These are phyloP conservation scores for Flaveria trinervia DNA, from an alignment of 129 eudicot genomes.

Conservation along the genomic window DNA sequence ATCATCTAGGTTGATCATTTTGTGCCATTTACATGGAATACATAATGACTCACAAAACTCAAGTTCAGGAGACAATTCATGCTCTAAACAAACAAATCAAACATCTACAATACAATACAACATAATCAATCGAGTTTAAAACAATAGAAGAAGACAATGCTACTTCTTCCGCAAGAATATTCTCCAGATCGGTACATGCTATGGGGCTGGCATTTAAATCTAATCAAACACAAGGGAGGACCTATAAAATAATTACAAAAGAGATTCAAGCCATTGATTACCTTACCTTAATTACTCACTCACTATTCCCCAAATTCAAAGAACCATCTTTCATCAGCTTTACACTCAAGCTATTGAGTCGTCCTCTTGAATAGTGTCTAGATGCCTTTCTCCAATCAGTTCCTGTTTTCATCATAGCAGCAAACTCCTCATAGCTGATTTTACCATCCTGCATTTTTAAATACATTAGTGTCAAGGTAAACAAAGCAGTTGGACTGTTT, in stretches of 20 bases:
- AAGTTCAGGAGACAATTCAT: conserved; percentile 9
- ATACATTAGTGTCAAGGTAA: background rate
- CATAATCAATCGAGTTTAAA: conserved; percentile 6
- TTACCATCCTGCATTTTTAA: conserved; percentile 62
- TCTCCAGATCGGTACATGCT: background rate
- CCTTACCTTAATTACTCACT: conserved; percentile 25
- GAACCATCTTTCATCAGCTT: conserved; percentile 86
- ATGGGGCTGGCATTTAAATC: conserved; percentile 1
- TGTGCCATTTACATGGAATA: background rate
- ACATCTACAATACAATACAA: conserved; percentile 1
- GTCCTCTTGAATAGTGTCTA: conserved; percentile 74
- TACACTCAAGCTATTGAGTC: conserved; percentile 70
- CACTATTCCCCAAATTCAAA: conserved; percentile 57
- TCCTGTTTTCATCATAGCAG: conserved; percentile 85
- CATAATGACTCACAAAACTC: background rate
- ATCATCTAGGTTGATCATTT: background rate
- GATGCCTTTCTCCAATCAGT: conserved; percentile 93
- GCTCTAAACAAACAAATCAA: conserved; percentile 10
- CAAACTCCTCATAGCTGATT: conserved; percentile 83
- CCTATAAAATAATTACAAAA: conserved; percentile 46
- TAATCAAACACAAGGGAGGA: conserved; percentile 14
- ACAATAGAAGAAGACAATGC: background rate
- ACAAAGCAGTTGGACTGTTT: background rate
- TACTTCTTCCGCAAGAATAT: conserved; percentile 18
- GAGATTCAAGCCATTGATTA: conserved; percentile 14